Percentiles rank a stretch among this genome's conserved stretches.
phyloP scores from a whole-genome alignment of 2,329 filamentous ascomycete genomes.

The Colletotrichum gloeosporioides region DNA sequence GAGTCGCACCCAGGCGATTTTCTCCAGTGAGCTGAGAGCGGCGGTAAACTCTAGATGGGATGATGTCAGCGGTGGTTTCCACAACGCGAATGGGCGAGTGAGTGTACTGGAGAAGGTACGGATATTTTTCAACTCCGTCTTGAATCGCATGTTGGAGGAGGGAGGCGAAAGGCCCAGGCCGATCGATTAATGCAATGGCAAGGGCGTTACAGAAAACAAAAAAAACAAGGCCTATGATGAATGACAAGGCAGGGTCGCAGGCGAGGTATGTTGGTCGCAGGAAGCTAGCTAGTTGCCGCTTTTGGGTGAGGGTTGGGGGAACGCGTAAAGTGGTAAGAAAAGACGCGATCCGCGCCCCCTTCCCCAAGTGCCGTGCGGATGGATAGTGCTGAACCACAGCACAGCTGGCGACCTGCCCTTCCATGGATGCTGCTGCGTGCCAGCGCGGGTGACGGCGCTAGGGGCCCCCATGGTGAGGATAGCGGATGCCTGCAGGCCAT shows the following conservation, averaged over 20 bases:
- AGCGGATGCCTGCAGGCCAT: slow-evolving; percentile 6
- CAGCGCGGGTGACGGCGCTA: background rate
- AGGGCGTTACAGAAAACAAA: background rate
- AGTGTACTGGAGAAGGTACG: slow-evolving; percentile 67
- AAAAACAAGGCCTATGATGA: background rate
- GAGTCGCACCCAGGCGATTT: slow-evolving; percentile 89
- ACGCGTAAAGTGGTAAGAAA: background rate
- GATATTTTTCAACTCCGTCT: slow-evolving; percentile 69
- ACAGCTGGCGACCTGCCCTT: background rate
- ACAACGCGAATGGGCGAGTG: background rate
- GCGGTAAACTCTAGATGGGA: slow-evolving; percentile 62
- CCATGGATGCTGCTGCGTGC: background rate
- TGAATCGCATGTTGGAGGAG: slow-evolving; percentile 63
- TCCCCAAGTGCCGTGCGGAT: background rate
- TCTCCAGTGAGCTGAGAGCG: slow-evolving; percentile 71
- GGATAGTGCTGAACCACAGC: background rate
- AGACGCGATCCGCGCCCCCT: background rate
- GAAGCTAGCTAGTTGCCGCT: background rate
- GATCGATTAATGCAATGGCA: background rate
- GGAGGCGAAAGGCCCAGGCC: background rate
- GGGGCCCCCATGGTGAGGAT: background rate
- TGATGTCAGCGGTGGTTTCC: background rate
- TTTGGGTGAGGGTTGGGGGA: background rate
- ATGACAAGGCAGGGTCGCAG: background rate
- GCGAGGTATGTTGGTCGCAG: background rate